Conservation (phyloP, 805 yeast species). For the Candida krabiensis region DNA sequence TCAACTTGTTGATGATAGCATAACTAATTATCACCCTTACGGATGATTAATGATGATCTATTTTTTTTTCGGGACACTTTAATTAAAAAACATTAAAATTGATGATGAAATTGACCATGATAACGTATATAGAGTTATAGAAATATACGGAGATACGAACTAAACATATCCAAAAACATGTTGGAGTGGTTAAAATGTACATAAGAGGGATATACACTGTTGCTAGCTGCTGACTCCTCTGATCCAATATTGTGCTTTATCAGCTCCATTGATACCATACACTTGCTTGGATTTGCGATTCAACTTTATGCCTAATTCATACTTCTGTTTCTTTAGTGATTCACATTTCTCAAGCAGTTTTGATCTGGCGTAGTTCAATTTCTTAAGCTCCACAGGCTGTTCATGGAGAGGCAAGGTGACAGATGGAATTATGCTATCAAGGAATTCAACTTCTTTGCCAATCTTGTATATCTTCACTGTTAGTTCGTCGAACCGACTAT, state of each 20-base stretch:
- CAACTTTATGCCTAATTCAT: conserved; percentile 31
- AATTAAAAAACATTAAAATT: no score
- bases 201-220: no score
- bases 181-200: no score
- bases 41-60: no score
- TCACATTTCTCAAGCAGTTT: conserved; percentile 31
- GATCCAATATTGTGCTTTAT: conserved; percentile 55
- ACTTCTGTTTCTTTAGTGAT: conserved; percentile 27
- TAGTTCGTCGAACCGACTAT: conserved; percentile 16
- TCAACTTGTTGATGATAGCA: conserved; percentile 22
- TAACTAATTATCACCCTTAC: no score
- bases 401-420: conserved; percentile 16
- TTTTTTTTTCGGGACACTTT: no score
- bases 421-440: conserved; percentile 28
- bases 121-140: no score
- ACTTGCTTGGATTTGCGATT: conserved; percentile 27
- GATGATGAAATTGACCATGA: no score
- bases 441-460: conserved; percentile 30
- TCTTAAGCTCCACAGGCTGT: conserved; percentile 25
- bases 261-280: conserved; percentile 32
- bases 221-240: conserved; percentile 54
- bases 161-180: no score
- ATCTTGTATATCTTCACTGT: conserved; percentile 27
- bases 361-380: conserved; percentile 28
- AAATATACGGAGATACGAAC: neutral